Conservation (phyloP, 306 rosid genomes). For the Malus fusca region DNA sequence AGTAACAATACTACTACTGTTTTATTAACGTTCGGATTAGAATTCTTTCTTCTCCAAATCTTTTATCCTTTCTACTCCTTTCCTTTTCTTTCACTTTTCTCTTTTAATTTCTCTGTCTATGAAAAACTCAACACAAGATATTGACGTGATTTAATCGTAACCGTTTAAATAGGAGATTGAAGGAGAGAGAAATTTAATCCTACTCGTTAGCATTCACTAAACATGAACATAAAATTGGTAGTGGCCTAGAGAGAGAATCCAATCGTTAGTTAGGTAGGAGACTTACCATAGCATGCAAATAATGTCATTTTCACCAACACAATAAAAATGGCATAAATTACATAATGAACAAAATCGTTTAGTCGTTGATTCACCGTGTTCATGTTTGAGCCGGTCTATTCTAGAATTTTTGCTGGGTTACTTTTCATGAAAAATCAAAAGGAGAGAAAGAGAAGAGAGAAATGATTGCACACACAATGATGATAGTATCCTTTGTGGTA, state of each 20-base stretch:
- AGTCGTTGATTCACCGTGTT: not conserved
- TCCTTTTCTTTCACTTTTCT: too few relatives aligned
- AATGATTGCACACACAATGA: conserved; percentile 51
- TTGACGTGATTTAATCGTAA: too few relatives aligned
- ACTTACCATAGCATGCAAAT: conserved; percentile 35
- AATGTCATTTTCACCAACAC: conserved; percentile 31
- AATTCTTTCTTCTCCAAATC: too few relatives aligned
- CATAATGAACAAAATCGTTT: not conserved
- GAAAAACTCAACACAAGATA: too few relatives aligned
- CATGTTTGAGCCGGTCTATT: not conserved
- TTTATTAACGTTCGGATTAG: too few relatives aligned
- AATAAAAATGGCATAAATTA: conserved; percentile 23
- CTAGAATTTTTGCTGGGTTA: not conserved
- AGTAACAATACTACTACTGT: conserved; percentile 12
- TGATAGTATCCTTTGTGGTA: conserved; percentile 42
- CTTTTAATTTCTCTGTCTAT: too few relatives aligned
- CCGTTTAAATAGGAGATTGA: fast-evolving
- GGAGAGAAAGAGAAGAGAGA: not conserved
- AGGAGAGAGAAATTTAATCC: too few relatives aligned
- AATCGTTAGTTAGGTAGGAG: conserved; percentile 48
- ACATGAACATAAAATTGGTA: conserved; percentile 17
- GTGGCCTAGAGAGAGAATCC: conserved; percentile 5
- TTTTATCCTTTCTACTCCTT: fast-evolving
- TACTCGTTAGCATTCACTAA: too few relatives aligned
- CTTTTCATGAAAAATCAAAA: not conserved